Percentiles rank a stretch among this genome's conserved stretches.
Evolutionary conservation across 306 rosid genomes (phyloP).

Genomic region (Castanospermum australe): DNA sequence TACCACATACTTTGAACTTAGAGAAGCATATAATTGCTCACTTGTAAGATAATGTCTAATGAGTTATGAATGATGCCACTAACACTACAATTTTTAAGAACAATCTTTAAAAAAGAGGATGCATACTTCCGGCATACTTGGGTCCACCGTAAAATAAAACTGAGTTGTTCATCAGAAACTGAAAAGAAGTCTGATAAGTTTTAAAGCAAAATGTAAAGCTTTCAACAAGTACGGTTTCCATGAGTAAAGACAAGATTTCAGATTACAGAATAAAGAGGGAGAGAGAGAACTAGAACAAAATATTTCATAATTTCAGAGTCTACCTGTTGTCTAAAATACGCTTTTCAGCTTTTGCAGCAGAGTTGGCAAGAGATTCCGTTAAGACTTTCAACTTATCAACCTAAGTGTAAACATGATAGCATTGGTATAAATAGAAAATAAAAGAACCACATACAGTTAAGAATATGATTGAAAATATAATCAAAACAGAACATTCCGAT

Average conservation of each 20-base stretch:
- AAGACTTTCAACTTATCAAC: slow-evolving; percentile 95
- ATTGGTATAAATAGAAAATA: not conserved
- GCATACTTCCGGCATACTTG: not conserved
- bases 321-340: slow-evolving; percentile 94
- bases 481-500: not conserved
- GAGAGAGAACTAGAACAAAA: not conserved
- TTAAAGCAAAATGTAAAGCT: slow-evolving; percentile 6
- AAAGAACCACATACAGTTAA: not conserved
- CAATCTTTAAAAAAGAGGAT: not conserved
- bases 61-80: slow-evolving; percentile 1
- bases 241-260: not conserved
- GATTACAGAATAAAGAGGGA: not conserved
- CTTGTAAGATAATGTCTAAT: not conserved
- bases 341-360: slow-evolving; percentile 87
- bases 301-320: slow-evolving; percentile 7
- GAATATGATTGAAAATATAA: not conserved
- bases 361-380: slow-evolving; percentile 89
- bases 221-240: not conserved
- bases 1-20: not conserved
- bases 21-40: not conserved
- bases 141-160: slow-evolving; percentile 9
- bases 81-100: not conserved
- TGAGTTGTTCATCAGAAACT: not conserved
- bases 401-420: slow-evolving; percentile 41
- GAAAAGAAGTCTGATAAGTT: not conserved